These are phyloP conservation scores for Talaromyces verruculosus DNA, from an alignment of 2,329 filamentous ascomycete genomes.

Conservation along the genomic window DNA sequence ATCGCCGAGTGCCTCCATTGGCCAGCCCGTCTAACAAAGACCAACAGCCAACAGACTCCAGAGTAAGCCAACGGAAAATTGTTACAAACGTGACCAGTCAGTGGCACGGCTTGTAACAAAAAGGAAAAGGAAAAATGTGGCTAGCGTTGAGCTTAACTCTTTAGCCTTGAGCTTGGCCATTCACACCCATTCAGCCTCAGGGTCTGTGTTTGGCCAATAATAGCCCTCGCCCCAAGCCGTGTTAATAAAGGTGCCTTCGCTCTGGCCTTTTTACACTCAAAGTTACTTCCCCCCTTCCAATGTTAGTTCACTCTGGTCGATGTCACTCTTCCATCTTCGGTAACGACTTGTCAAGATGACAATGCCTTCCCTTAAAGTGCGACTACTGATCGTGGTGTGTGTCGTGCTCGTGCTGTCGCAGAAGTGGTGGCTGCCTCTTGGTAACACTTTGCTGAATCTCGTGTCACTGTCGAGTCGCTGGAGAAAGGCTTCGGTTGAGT, in stretches of 20 bases:
- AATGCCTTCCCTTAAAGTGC: slow-evolving; percentile 11
- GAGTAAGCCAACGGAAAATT: too few relatives aligned
- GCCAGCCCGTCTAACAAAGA: neutral
- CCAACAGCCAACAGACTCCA: neutral
- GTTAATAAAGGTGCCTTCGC: neutral
- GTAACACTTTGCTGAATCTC: slow-evolving; percentile 13
- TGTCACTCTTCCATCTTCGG: neutral
- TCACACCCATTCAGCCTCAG: slow-evolving; percentile 9
- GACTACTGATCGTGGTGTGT: slow-evolving; percentile 11
- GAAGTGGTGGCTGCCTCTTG: slow-evolving; percentile 15
- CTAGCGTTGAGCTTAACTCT: slow-evolving; percentile 11
- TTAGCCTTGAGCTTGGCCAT: slow-evolving; percentile 7
- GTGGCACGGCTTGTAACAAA: too few relatives aligned
- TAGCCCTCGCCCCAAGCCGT: neutral
- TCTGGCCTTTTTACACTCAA: neutral
- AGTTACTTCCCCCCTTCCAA: neutral
- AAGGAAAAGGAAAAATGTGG: neutral
- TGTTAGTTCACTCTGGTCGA: neutral
- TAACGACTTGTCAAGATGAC: neutral
- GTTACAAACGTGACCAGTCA: neutral
- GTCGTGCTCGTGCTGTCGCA: slow-evolving; percentile 9
- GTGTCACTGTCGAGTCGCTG: slow-evolving; percentile 19
- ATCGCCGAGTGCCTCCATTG: neutral
- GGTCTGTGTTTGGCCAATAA: neutral
- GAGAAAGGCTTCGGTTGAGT: slow-evolving; percentile 6